These are phyloP conservation scores for Urostyla sp. DNA, from an alignment of 73 alveolate genomes.

Conservation along the genomic window DNA sequence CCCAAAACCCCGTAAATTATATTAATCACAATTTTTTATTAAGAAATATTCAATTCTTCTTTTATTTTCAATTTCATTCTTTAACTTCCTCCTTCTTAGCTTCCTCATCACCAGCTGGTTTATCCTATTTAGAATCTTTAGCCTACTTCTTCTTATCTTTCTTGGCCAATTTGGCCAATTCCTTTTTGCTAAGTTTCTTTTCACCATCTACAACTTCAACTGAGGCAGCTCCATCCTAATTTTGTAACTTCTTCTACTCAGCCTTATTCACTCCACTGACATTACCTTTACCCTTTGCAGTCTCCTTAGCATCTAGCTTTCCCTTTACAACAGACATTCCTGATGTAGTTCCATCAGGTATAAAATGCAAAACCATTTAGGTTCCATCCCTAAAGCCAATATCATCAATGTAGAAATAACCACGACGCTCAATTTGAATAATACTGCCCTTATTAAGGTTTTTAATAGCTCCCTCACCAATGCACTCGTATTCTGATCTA, in stretches of 20 bases:
- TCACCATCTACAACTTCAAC: slow-evolving; percentile 41
- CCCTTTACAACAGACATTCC: slow-evolving; percentile 59
- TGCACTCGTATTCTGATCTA: slow-evolving; percentile 84
- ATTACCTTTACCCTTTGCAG: slow-evolving; percentile 12
- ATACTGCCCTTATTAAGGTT: slow-evolving; percentile 74
- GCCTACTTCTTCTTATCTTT: slow-evolving; percentile 52
- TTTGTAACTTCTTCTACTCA: too few species aligned
- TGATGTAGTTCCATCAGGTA: slow-evolving; percentile 97
- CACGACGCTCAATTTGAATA: slow-evolving; percentile 96
- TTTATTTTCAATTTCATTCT: neutral
- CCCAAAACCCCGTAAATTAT: too few species aligned
- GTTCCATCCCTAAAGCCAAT: slow-evolving; percentile 69
- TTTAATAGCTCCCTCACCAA: slow-evolving; percentile 84
- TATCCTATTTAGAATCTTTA: slow-evolving; percentile 41
- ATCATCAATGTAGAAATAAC: slow-evolving; percentile 91
- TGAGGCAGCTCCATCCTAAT: slow-evolving; percentile 37
- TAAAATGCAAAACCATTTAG: slow-evolving; percentile 75
- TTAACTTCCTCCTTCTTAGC: neutral
- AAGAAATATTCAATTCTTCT: too few species aligned
- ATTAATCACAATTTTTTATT: too few species aligned
- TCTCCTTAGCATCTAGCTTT: slow-evolving; percentile 62
- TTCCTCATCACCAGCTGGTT: neutral
- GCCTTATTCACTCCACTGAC: too few species aligned
- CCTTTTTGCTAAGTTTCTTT: slow-evolving; percentile 63
- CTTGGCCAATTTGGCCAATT: slow-evolving; percentile 55